Percentiles rank a stretch among this genome's conserved stretches.
These are phyloP conservation scores for Psidium friedrichsthalianum DNA, from an alignment of 345 rosid species.

Conservation along the genomic window DNA sequence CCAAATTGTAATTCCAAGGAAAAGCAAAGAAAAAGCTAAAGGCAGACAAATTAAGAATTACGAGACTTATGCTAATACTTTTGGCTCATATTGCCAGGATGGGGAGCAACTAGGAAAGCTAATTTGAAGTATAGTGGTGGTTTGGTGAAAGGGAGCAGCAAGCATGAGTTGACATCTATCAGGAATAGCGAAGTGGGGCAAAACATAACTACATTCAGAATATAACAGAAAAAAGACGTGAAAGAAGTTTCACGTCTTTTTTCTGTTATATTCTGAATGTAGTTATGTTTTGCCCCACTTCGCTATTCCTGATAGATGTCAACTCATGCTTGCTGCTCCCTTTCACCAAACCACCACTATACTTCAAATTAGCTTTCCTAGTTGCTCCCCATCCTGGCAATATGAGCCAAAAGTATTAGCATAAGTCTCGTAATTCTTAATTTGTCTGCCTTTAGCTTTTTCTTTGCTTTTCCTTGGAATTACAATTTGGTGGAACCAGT, in stretches of 20 bases:
- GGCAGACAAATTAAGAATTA: background rate
- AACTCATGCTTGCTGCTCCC: background rate
- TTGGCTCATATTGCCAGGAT: background rate
- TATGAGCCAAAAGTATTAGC: background rate
- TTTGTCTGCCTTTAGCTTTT: background rate
- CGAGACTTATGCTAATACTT: background rate
- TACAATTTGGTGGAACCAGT: background rate
- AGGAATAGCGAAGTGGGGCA: background rate
- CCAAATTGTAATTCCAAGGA: background rate
- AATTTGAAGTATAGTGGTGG: background rate
- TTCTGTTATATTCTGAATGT: background rate
- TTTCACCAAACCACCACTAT: background rate
- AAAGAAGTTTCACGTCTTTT: background rate
- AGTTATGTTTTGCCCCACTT: background rate
- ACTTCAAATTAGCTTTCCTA: background rate
- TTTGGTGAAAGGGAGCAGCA: background rate
- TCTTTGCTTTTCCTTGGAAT: background rate
- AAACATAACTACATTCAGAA: background rate
- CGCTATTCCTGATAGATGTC: background rate
- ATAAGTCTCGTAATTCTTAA: background rate
- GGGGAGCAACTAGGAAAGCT: background rate
- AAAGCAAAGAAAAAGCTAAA: background rate
- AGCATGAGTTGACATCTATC: background rate
- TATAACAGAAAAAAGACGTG: background rate
- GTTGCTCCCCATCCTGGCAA: background rate